Conservation (phyloP, 768 basidiomycete genomes). For the Clitopilus passeckerianus region DNA sequence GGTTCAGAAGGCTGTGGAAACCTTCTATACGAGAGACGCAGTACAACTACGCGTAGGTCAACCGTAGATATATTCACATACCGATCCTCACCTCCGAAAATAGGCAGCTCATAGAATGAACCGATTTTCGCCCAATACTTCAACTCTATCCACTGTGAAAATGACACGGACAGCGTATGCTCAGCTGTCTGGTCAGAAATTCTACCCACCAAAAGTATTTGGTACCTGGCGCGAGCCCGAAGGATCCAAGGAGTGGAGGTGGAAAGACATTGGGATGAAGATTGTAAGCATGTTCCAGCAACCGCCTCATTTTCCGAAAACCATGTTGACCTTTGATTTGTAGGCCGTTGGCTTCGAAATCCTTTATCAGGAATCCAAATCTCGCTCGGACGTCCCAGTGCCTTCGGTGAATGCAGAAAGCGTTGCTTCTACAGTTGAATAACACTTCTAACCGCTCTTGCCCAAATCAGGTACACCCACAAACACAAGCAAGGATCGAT, state of each 20-base stretch:
- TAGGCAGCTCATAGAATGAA: conserved; percentile 88
- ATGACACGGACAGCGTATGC: conserved; percentile 94
- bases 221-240: conserved; percentile 65
- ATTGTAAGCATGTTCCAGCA: conserved; percentile 45
- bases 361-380: conserved; percentile 82
- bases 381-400: conserved; percentile 31
- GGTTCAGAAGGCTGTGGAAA: conserved; percentile 82
- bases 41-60: conserved; percentile 75
- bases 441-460: background rate
- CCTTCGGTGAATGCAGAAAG: conserved; percentile 29
- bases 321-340: conserved; percentile 3
- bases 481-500: conserved; percentile 67
- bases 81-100: background rate
- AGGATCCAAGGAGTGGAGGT: conserved; percentile 64
- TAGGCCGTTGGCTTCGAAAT: conserved; percentile 97
- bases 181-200: conserved; percentile 86
- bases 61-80: background rate
- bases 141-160: conserved; percentile 54
- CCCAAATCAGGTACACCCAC: background rate
- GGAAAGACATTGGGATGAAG: conserved; percentile 91
- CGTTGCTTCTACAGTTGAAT: conserved; percentile 43
- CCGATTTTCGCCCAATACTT: conserved; percentile 76
- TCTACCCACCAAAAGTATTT: conserved; percentile 88
- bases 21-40: conserved; percentile 95
- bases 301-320: background rate